Percentiles rank a stretch among this genome's conserved stretches.
These are phyloP conservation scores for Iodosphaeria phyllophila DNA, from an alignment of 2,329 filamentous ascomycete genomes.

Conservation along the genomic window DNA sequence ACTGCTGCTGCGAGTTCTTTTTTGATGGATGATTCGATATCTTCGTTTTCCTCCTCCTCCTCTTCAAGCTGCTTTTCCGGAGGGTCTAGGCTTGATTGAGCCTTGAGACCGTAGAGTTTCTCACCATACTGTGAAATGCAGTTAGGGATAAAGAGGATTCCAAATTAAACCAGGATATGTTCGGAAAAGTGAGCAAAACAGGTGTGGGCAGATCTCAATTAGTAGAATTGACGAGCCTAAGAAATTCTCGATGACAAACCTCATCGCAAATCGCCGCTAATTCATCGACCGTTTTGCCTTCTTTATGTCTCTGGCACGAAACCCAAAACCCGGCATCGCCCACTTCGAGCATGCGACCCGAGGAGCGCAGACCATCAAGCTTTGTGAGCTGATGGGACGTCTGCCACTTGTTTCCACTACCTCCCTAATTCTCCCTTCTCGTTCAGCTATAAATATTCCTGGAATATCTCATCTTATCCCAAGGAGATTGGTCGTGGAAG, in stretches of 20 bases:
- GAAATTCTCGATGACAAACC: conserved; percentile 22
- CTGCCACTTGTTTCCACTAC: conserved; percentile 38
- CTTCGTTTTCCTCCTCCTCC: conserved; percentile 27
- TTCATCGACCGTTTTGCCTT: conserved; percentile 50
- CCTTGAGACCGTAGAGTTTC: conserved; percentile 33
- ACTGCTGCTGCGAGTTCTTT: conserved; percentile 43
- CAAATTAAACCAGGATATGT: too few species aligned
- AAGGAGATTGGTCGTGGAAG: too few species aligned
- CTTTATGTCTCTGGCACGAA: conserved; percentile 55
- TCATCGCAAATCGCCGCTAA: conserved; percentile 47
- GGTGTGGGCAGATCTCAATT: too few species aligned
- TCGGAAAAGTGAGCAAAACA: too few species aligned
- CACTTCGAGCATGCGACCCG: conserved; percentile 34
- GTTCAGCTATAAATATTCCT: too few species aligned
- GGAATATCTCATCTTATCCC: too few species aligned
- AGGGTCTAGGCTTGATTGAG: conserved; percentile 12
- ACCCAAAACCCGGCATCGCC: conserved; percentile 64
- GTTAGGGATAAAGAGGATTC: too few species aligned
- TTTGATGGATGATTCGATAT: conserved; percentile 56
- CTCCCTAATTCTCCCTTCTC: too few species aligned
- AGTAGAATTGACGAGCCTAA: too few species aligned
- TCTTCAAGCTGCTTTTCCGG: too few species aligned
- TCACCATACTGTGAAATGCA: conserved; percentile 38
- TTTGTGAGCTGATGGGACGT: conserved; percentile 39
- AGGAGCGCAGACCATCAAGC: conserved; percentile 17